A percentile compares a stretch with the other conserved stretches of the same genome.
Conservation (phyloP, 1,284 basidiomycete genomes). For the Anthracocystis setariae region DNA sequence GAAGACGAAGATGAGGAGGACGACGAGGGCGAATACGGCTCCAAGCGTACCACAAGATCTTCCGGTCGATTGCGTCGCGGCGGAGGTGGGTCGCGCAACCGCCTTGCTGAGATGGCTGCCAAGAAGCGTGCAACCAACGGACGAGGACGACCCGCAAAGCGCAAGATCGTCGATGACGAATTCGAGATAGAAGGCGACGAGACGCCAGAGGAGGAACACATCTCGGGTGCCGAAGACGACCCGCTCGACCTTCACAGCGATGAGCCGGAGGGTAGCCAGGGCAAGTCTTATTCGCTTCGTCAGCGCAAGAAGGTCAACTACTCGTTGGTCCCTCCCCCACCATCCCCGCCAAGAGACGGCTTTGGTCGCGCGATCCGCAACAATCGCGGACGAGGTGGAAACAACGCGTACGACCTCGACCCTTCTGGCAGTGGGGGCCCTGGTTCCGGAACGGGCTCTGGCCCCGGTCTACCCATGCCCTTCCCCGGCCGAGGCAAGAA, state of each 20-base stretch:
- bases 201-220: constrained; percentile 41
- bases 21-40: constrained; percentile 50
- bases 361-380: constrained; percentile 56
- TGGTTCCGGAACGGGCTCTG: constrained; percentile 9
- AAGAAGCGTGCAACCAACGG: constrained; percentile 42
- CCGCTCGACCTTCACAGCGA: constrained; percentile 52
- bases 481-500: constrained; percentile 50
- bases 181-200: constrained; percentile 43
- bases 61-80: constrained; percentile 35
- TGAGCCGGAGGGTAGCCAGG: constrained; percentile 49
- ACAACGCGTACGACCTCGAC: constrained; percentile 37
- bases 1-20: constrained; percentile 60
- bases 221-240: constrained; percentile 46
- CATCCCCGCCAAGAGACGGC: constrained; percentile 55
- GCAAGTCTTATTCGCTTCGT: constrained; percentile 60
- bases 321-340: constrained; percentile 58
- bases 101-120: constrained; percentile 43
- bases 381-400: constrained; percentile 25
- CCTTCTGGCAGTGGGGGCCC: constrained; percentile 18
- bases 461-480: constrained; percentile 43
- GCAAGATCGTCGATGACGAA: constrained; percentile 34
- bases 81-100: constrained; percentile 13
- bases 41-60: constrained; percentile 22
- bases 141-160: constrained; percentile 16
- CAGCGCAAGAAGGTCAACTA: constrained; percentile 66